Base-by-base conservation (phyloP, 2,329 filamentous ascomycete species). In the Trichophaea hybrida region DNA sequence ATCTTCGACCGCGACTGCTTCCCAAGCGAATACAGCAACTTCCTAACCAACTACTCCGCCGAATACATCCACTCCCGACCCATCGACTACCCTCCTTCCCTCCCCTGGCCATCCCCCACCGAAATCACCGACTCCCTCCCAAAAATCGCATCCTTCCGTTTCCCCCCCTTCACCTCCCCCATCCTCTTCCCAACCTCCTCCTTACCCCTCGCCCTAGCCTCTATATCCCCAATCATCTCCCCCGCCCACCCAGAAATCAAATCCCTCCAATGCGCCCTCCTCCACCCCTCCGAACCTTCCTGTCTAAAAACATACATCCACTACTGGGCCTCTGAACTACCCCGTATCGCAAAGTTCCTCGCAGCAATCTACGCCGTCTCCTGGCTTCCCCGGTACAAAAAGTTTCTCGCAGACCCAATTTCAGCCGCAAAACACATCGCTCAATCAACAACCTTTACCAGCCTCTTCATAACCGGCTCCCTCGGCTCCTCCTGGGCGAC, bases 401-500 rank as follows among this genome's bases (percentile, higher is more conserved):
- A 75, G 1, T 78, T 94, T 49, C 79, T 93, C 69, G 74, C 84
- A 61, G 77, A 79, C 31, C 91, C 91, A 0, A 70, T 88, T 31
- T 73, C 79, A 0, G 80, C 84, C 1, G 72, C 89, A 10, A 85
- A 85, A 69, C 71, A 71, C 4, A 77, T 96, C 8, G 76, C 86
- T 1, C 78, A 81, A 37, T 77, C 78, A 35, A 83, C 91, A 17
- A 77, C 96, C 34, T 80, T 85, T 62, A 83, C 87, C 71, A 83
- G 85, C 0, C 77, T 87, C 4, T 89, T 94, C 68, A 75, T 88
- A 53, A 89, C 89, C 0, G 86, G 87, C 13, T 79, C 86, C n/a
- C 82, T 95, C 60, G 88, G 88, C 12, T 88, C 88, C 0, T 81
- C 83, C 35, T 98, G 93, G 93, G 89, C 83, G 0, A 85, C 82